A percentile compares a stretch with the other conserved stretches of the same genome.
These are phyloP conservation scores for Diaporthe citri DNA, from an alignment of 2,329 filamentous ascomycete species.

Conservation along the genomic window DNA sequence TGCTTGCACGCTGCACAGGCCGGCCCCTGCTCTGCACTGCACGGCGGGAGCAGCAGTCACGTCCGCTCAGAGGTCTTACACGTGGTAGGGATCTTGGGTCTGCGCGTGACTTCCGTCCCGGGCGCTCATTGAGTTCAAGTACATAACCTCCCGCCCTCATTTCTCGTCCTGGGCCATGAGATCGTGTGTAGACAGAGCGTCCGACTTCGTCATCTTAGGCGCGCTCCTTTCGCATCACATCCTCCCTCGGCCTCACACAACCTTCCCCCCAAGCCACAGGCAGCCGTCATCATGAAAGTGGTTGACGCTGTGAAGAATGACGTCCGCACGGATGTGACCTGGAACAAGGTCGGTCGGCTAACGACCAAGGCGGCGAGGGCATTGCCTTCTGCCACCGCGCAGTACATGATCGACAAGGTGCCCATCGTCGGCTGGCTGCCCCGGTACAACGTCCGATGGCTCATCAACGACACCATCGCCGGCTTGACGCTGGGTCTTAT, in stretches of 20 bases:
- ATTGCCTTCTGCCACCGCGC: slow-evolving; percentile 64
- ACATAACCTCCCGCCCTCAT: slow-evolving; percentile 23
- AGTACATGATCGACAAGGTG: slow-evolving; percentile 71
- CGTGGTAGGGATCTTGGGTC: slow-evolving; percentile 18
- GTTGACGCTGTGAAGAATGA: slow-evolving; percentile 48
- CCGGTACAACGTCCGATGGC: slow-evolving; percentile 70
- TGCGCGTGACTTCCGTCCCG: slow-evolving; percentile 9
- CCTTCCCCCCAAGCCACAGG: neutral
- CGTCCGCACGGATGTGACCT: slow-evolving; percentile 53
- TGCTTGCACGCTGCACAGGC: slow-evolving; percentile 10
- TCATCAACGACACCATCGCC: slow-evolving; percentile 71
- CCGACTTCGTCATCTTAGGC: neutral
- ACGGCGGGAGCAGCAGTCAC: slow-evolving; percentile 16
- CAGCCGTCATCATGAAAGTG: slow-evolving; percentile 41
- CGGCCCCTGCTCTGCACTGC: slow-evolving; percentile 18
- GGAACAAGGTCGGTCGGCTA: slow-evolving; percentile 50
- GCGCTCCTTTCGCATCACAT: neutral
- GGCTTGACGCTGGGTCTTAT: slow-evolving; percentile 72
- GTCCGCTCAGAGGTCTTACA: neutral
- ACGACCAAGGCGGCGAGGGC: slow-evolving; percentile 47
- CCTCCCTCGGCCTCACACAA: neutral
- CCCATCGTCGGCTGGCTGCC: slow-evolving; percentile 75
- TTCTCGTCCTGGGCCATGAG: neutral
- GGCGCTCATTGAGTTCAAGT: slow-evolving; percentile 5
- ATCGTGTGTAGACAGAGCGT: neutral